These are phyloP conservation scores for Tricholoma hemisulphureum DNA, from an alignment of 768 basidiomycete genomes.

Conservation along the genomic window DNA sequence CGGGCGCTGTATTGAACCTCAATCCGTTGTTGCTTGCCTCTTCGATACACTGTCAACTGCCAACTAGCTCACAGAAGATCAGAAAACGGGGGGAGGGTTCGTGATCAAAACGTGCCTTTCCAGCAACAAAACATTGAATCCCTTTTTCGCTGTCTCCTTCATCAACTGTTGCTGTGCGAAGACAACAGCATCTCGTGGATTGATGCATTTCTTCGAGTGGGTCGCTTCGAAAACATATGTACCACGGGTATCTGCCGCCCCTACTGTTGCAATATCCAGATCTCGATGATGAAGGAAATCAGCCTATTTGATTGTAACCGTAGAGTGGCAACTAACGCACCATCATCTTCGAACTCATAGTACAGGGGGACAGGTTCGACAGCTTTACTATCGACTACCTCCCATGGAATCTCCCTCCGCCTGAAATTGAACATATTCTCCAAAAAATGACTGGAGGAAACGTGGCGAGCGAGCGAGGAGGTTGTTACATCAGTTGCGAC, in stretches of 20 bases:
- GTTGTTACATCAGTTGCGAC: constrained; percentile 7
- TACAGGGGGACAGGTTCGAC: constrained; percentile 67
- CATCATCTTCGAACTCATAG: constrained; percentile 50
- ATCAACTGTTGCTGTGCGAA: constrained; percentile 68
- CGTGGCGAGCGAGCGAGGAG: not conserved
- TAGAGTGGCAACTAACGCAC: constrained; percentile 33
- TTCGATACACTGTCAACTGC: constrained; percentile 63
- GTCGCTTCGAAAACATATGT: constrained; percentile 66
- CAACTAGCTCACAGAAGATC: constrained; percentile 44
- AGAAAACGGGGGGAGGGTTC: constrained; percentile 1
- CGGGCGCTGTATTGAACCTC: constrained; percentile 70
- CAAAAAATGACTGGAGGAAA: not conserved
- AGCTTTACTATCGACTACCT: constrained; percentile 66
- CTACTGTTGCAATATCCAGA: constrained; percentile 56
- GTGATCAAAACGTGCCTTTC: constrained; percentile 53
- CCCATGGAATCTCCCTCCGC: constrained; percentile 67
- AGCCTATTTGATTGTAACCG: not conserved
- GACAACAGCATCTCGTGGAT: constrained; percentile 51
- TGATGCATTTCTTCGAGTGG: constrained; percentile 40
- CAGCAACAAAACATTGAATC: constrained; percentile 60
- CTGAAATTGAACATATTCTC: constrained; percentile 45
- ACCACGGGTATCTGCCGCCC: constrained; percentile 51
- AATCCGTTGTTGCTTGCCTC: constrained; percentile 59
- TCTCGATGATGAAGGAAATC: constrained; percentile 36
- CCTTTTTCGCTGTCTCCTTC: constrained; percentile 49